Conservation (phyloP, 371 early-diverging fungal species). For the Apophysomyces elegans region DNA sequence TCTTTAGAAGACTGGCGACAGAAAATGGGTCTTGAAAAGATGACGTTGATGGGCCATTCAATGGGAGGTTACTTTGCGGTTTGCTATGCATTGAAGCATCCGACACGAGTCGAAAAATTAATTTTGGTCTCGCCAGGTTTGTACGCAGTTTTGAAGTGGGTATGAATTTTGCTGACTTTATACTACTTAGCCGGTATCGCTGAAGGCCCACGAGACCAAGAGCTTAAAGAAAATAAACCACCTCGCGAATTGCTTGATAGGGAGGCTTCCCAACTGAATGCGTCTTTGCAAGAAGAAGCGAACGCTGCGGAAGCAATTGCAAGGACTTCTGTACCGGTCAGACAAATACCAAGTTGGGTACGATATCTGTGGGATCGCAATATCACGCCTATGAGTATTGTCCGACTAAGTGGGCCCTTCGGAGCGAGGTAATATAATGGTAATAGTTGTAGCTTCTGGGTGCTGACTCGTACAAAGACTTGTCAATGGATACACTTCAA, state of each 20-base stretch:
- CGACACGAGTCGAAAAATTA: constrained; percentile 86
- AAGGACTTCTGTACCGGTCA: constrained; percentile 9
- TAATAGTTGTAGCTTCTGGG: background rate
- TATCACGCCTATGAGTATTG: constrained; percentile 82
- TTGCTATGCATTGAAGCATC: constrained; percentile 87
- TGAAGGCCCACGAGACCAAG: constrained; percentile 42
- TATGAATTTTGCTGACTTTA: background rate
- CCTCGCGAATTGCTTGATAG: constrained; percentile 39
- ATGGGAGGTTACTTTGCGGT: constrained; percentile 90
- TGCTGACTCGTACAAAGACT: constrained; percentile 39
- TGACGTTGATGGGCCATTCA: constrained; percentile 86
- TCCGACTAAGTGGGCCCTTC: constrained; percentile 79
- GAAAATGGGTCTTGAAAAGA: constrained; percentile 74
- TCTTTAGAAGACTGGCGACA: constrained; percentile 91
- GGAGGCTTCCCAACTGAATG: constrained; percentile 37
- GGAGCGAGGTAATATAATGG: constrained; percentile 63
- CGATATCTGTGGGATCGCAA: constrained; percentile 75
- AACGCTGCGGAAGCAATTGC: constrained; percentile 26
- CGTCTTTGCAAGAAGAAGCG: constrained; percentile 36
- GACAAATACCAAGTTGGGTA: constrained; percentile 52
- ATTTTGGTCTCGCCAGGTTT: constrained; percentile 87
- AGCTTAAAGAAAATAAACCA: constrained; percentile 19
- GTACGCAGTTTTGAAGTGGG: background rate
- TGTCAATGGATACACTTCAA: constrained; percentile 68
- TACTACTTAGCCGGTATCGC: constrained; percentile 58